phyloP scores from a whole-genome alignment of 2,329 filamentous ascomycete species.

The Arthrobotrys megalospora region DNA sequence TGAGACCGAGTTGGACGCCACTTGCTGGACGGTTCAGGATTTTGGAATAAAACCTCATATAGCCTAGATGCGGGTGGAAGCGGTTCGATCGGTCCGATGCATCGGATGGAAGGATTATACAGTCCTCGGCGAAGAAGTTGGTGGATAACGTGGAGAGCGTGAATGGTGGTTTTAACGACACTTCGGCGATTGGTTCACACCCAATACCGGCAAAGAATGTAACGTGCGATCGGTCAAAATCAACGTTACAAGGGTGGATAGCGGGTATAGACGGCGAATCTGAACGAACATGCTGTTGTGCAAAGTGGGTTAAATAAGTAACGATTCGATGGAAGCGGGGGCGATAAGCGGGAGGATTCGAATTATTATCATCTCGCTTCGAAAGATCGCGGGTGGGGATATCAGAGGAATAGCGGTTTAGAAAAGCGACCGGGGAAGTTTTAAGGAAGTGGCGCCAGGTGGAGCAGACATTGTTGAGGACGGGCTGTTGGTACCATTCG shows the following conservation, averaged over 20 bases:
- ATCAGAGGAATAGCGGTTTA: not conserved
- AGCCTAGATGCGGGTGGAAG: not conserved
- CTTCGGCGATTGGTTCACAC: not conserved
- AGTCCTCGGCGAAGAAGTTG: not conserved
- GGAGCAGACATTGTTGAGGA: not conserved
- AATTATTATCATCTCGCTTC: too few relatives aligned
- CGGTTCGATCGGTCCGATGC: not conserved
- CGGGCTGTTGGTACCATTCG: not conserved
- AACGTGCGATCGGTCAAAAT: not conserved
- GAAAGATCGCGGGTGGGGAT: too few relatives aligned
- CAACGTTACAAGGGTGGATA: not conserved
- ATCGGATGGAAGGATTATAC: not conserved
- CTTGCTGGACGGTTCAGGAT: not conserved
- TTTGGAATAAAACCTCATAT: not conserved
- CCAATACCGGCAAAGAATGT: not conserved
- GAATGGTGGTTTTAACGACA: not conserved
- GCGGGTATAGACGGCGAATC: not conserved
- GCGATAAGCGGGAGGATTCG: not conserved
- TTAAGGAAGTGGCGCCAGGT: not conserved
- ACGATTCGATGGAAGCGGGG: conserved; percentile 1
- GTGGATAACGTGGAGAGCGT: not conserved
- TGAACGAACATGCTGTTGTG: not conserved
- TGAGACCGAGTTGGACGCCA: not conserved
- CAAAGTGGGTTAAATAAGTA: not conserved
- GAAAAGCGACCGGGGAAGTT: not conserved